Percentiles rank a stretch among this genome's conserved stretches.
These are phyloP conservation scores for Pichia sp. DNA, from an alignment of 1,139 yeast species.

Conservation along the genomic window DNA sequence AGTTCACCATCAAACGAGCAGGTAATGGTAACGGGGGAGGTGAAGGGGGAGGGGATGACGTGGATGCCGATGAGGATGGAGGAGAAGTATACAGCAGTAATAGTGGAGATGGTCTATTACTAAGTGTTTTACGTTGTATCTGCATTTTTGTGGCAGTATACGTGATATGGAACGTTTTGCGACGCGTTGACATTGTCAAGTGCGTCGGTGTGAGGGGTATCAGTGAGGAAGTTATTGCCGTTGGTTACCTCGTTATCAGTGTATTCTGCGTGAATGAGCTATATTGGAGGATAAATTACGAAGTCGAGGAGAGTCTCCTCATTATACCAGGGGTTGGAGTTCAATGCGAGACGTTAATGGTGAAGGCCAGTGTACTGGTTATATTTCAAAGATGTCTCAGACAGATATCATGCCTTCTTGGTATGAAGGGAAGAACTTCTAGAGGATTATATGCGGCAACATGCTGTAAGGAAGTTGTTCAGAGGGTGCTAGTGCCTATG, in stretches of 20 bases:
- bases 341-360: conserved; percentile 19
- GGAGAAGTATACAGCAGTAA: too few species aligned
- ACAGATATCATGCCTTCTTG: too few species aligned
- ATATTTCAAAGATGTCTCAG: not conserved
- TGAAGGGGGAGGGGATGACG: not conserved
- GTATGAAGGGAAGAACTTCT: not conserved
- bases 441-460: too few species aligned
- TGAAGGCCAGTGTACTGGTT: conserved; percentile 5
- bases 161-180: conserved; percentile 7
- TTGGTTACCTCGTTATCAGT: conserved; percentile 9
- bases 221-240: not conserved
- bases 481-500: conserved; percentile 40
- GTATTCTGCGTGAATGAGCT: conserved; percentile 14
- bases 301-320: conserved; percentile 21
- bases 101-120: not conserved
- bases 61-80: not conserved
- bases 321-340: conserved; percentile 24
- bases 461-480: conserved; percentile 4
- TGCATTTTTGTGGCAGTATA: conserved; percentile 3
- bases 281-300: conserved; percentile 15
- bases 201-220: too few species aligned
- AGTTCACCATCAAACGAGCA: too few species aligned
- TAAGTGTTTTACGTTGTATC: too few species aligned
- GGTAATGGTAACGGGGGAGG: too few species aligned
- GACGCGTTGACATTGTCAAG: conserved; percentile 7